A percentile compares a stretch with the other conserved stretches of the same genome.
These are phyloP conservation scores for Vigna nakashimae DNA, from an alignment of 306 rosid species.

Conservation along the genomic window DNA sequence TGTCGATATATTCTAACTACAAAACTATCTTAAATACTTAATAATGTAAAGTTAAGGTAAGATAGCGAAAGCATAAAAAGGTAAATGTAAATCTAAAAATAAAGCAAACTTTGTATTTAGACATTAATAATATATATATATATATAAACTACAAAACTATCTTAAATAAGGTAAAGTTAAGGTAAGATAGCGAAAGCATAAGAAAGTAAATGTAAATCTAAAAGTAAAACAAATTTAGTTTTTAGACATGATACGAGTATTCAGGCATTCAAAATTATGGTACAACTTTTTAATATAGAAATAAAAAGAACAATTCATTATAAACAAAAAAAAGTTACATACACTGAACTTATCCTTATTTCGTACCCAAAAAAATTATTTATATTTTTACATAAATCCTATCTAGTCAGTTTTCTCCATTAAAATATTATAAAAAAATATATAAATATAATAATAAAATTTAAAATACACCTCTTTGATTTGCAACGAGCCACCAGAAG, in stretches of 20 bases:
- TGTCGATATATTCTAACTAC: too few species aligned
- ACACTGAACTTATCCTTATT: neutral
- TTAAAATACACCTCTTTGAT: slow-evolving; percentile 1
- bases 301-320: neutral
- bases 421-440: neutral
- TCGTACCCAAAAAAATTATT: neutral
- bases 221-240: neutral
- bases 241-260: neutral
- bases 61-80: too few species aligned
- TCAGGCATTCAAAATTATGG: neutral
- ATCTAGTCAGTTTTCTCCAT: neutral
- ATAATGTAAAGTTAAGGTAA: too few species aligned
- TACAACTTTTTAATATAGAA: neutral
- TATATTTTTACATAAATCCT: neutral
- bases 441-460: neutral
- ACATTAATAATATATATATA: neutral
- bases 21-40: too few species aligned
- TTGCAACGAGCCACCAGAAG: neutral
- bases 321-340: neutral
- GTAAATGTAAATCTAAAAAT: neutral
- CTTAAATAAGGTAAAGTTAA: too few species aligned
- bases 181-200: too few species aligned
- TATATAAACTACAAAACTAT: too few species aligned
- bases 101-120: neutral
- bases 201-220: too few species aligned